Conservation (phyloP, 148 eudicot genomes). For the Rhododendron williamsianum region DNA sequence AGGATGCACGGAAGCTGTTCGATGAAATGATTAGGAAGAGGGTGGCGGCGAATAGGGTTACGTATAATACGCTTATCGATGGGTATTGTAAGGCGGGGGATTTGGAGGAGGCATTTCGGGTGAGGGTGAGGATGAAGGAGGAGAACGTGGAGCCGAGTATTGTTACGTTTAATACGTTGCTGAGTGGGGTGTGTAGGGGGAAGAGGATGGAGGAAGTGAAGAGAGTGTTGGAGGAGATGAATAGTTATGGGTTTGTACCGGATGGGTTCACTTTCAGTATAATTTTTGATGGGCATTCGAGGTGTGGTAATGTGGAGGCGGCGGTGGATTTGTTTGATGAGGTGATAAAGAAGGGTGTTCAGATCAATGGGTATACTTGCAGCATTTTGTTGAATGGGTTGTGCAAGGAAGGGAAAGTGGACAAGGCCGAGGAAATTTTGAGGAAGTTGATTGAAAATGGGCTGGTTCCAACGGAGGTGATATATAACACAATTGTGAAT, state of each 20-base stretch:
- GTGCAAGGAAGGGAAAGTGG: conserved; percentile 61
- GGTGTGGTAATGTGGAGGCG: conserved; percentile 38
- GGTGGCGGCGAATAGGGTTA: conserved; percentile 45
- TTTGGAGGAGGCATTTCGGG: conserved; percentile 53
- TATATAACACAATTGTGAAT: conserved; percentile 57
- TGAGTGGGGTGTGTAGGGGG: conserved; percentile 57
- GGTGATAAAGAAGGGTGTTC: conserved; percentile 30
- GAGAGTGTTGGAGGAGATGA: conserved; percentile 62
- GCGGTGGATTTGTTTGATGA: conserved; percentile 45
- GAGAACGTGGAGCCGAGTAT: conserved; percentile 42
- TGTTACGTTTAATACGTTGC: conserved; percentile 69
- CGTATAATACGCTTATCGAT: conserved; percentile 73
- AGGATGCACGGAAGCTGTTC: conserved; percentile 56
- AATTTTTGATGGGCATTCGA: conserved; percentile 60
- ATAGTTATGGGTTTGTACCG: conserved; percentile 43
- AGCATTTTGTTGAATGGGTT: conserved; percentile 62
- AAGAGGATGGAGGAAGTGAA: conserved; percentile 53
- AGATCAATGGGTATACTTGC: conserved; percentile 44
- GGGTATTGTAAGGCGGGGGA: conserved; percentile 74
- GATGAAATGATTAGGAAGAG: conserved; percentile 58
- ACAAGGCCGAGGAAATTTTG: conserved; percentile 52
- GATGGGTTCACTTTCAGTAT: conserved; percentile 70
- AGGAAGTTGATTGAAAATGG: conserved; percentile 38
- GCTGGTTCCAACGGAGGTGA: conserved; percentile 45
- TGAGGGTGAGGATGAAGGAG: conserved; percentile 58